Evolutionary conservation across 306 rosid genomes (phyloP).

Genomic region (Lathyrus aphaca): DNA sequence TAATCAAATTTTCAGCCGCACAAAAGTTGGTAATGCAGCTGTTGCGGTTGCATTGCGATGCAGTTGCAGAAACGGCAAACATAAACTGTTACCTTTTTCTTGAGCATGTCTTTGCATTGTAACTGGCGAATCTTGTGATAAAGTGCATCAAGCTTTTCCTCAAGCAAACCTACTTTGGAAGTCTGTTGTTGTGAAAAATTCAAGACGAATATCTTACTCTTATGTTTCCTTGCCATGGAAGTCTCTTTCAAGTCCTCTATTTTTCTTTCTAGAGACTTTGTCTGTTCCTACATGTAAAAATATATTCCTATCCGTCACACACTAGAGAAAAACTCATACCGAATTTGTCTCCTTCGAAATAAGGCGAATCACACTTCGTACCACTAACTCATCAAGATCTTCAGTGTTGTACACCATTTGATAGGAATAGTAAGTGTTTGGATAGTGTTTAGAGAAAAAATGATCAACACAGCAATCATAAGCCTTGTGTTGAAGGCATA

Average conservation of each 20-base stretch:
- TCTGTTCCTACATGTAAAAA: slow-evolving; percentile 59
- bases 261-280: slow-evolving; percentile 59
- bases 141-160: slow-evolving; percentile 74
- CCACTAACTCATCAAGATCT: slow-evolving; percentile 66
- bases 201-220: slow-evolving; percentile 50
- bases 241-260: slow-evolving; percentile 55
- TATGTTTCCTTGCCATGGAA: slow-evolving; percentile 38
- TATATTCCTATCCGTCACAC: slow-evolving; percentile 43
- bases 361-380: slow-evolving; percentile 36
- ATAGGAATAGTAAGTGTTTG: slow-evolving; percentile 63
- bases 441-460: slow-evolving; percentile 76
- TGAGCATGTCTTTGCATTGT: slow-evolving; percentile 66
- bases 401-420: slow-evolving; percentile 63
- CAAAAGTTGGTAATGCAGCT: too few species aligned
- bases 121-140: slow-evolving; percentile 66
- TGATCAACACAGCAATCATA: slow-evolving; percentile 67
- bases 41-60: not conserved
- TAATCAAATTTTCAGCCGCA: not conserved
- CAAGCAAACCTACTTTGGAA: slow-evolving; percentile 51
- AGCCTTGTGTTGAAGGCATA: slow-evolving; percentile 70
- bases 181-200: slow-evolving; percentile 47
- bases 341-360: not conserved
- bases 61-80: not conserved
- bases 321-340: slow-evolving; percentile 11
- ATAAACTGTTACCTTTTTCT: slow-evolving; percentile 57